phyloP scores from a whole-genome alignment of 108 stramenopile species.

The Cyclotella choctawhatcheeana region DNA sequence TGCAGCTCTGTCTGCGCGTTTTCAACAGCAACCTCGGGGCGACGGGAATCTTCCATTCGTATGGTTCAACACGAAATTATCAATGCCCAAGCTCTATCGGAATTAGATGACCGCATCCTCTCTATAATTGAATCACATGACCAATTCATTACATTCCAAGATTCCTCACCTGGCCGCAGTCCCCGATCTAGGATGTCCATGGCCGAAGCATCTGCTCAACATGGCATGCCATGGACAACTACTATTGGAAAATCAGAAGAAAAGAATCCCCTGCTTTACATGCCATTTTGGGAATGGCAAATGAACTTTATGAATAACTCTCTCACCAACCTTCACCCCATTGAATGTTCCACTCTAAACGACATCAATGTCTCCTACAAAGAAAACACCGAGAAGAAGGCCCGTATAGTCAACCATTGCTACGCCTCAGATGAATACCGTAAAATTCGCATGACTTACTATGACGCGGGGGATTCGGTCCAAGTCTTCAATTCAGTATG shows the following conservation, averaged over 20 bases:
- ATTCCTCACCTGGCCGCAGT: conserved; percentile 39
- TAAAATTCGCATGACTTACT: conserved; percentile 95
- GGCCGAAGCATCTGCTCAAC: conserved; percentile 58
- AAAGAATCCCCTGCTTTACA: conserved; percentile 73
- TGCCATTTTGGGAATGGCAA: conserved; percentile 93
- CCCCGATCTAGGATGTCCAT: conserved; percentile 24
- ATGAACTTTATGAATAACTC: conserved; percentile 77
- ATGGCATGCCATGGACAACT: conserved; percentile 85
- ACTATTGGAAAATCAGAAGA: conserved; percentile 66
- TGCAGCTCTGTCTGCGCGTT: conserved; percentile 3
- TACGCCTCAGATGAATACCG: conserved; percentile 80
- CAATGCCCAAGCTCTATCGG: conserved; percentile 21
- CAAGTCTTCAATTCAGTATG: conserved; percentile 96
- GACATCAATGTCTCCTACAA: conserved; percentile 72
- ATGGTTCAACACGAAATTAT: conserved; percentile 9
- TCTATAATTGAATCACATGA: conserved; percentile 8
- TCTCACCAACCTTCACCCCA: conserved; percentile 68
- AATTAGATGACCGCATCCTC: conserved; percentile 29
- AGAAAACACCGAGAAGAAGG: conserved; percentile 72
- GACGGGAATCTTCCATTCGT: neutral
- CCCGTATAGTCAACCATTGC: conserved; percentile 80
- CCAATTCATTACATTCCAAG: neutral
- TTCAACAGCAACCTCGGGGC: conserved; percentile 7
- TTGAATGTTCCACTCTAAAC: conserved; percentile 57
- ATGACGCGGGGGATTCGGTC: conserved; percentile 92